Base-by-base conservation (phyloP, 2,329 filamentous ascomycete genomes). In the Talaromyces marneffei region DNA sequence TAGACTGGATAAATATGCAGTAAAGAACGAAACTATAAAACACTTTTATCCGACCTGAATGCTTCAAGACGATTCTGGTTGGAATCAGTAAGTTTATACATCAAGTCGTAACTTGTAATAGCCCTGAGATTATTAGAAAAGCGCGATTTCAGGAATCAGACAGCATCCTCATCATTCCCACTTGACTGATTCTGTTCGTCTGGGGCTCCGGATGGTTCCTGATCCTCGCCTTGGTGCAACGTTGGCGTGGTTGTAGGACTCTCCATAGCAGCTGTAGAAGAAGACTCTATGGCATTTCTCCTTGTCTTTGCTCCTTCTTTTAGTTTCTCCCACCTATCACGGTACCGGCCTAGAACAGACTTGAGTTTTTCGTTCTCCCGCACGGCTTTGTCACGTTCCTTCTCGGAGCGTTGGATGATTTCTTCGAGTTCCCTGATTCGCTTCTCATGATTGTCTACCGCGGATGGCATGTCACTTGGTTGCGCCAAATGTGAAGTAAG, bases 371-470 rank as follows among this genome's bases (percentile, higher is more conserved):
- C 82, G 62, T 87, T 85, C 65, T 87, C 84, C 55, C 78, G 80
- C 10, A 75, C 85, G 53, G 91, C 77, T 52, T 82, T 82, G 53
- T 88, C 85, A 67, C 87, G 82, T 65, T 89, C 85, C 66, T 82
- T 83, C 59, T 82, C 75, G 63, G 83, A 77, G 20, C 78, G 77
- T 8, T 78, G 77, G 23, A 92, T 75, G 68, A 89, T 82, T 58
- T 88, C 85, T 71, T 92, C 88, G 14, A 92, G 77, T 65, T 91
- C 88, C 52, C 78, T 79, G 25, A 87, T 81, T 67, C 82, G 82
- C 59, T 81, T 79, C 42, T 84, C 82, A 14, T 50, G 57, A 2
- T 63, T 62, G 8, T 55, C 57, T 9, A 40, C 27, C 20, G 58
- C 23, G 14, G 55, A n/a, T 14, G 39, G 27, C 25, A 31, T 40